Conservation (phyloP, 768 basidiomycete genomes). For the Boletus tomentosulus region DNA sequence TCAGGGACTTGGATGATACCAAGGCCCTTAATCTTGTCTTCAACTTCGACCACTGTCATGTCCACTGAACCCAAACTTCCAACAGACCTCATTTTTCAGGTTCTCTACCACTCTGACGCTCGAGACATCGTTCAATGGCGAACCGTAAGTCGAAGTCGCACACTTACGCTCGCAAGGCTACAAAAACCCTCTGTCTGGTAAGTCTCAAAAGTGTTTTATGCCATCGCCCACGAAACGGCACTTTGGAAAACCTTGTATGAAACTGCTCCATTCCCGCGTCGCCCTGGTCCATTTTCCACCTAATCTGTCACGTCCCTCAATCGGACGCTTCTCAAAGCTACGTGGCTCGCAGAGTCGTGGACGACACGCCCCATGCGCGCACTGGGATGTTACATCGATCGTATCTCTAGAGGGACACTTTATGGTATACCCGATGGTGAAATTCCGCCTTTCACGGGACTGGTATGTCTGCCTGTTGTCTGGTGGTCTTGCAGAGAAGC, state of each 20-base stretch:
- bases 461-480: neutral
- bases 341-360: conserved; percentile 1
- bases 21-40: too few species aligned
- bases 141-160: neutral
- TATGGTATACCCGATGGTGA: neutral
- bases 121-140: conserved; percentile 1
- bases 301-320: neutral
- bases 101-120: neutral
- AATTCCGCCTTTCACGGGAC: rapidly evolving
- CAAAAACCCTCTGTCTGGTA: neutral
- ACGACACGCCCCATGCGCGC: neutral
- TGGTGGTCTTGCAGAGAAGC: too few species aligned
- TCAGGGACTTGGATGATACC: too few species aligned
- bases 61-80: neutral
- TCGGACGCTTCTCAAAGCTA: neutral
- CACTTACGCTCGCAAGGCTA: too few species aligned
- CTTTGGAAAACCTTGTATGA: conserved; percentile 3
- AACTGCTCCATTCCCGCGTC: neutral
- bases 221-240: neutral
- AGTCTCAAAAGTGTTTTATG: conserved; percentile 4
- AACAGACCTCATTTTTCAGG: neutral
- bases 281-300: neutral
- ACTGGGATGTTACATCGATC: neutral
- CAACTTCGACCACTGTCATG: too few species aligned
- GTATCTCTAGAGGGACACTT: neutral